These are phyloP conservation scores for Penicillium griseofulvum DNA, from an alignment of 2,329 filamentous ascomycete genomes.

Conservation along the genomic window DNA sequence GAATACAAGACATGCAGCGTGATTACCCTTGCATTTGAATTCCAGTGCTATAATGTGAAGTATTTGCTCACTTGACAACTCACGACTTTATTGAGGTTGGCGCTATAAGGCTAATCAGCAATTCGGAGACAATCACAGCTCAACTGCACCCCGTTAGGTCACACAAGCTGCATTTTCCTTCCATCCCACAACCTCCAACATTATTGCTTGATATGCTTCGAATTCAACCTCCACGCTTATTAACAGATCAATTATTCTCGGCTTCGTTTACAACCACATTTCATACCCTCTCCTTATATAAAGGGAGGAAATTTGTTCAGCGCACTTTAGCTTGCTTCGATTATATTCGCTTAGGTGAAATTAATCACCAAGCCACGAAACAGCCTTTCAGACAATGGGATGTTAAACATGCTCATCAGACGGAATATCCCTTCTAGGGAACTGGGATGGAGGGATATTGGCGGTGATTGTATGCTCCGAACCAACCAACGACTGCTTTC, in stretches of 20 bases:
- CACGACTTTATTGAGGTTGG: not conserved
- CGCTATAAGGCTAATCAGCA: not conserved
- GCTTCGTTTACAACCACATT: not conserved
- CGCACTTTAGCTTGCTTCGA: not conserved
- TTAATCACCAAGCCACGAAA: too few relatives aligned
- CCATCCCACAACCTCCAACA: too few relatives aligned
- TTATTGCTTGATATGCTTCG: not conserved
- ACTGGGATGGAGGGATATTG: not conserved
- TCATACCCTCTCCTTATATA: not conserved
- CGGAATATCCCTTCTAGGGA: not conserved
- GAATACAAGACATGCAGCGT: not conserved
- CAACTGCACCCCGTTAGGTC: not conserved
- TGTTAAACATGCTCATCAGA: slow-evolving; percentile 8
- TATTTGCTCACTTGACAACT: not conserved
- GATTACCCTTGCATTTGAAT: not conserved
- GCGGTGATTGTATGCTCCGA: slow-evolving; percentile 15
- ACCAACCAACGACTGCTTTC: slow-evolving; percentile 13
- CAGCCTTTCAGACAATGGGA: not conserved
- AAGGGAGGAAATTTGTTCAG: not conserved
- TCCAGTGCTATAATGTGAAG: not conserved
- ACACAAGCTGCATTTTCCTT: too few relatives aligned
- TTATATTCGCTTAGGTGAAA: not conserved
- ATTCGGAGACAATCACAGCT: not conserved
- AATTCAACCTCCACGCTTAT: not conserved
- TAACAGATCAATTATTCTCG: not conserved